These are phyloP conservation scores for Talaromyces liani DNA, from an alignment of 495 filamentous ascomycete genomes.

Conservation along the genomic window DNA sequence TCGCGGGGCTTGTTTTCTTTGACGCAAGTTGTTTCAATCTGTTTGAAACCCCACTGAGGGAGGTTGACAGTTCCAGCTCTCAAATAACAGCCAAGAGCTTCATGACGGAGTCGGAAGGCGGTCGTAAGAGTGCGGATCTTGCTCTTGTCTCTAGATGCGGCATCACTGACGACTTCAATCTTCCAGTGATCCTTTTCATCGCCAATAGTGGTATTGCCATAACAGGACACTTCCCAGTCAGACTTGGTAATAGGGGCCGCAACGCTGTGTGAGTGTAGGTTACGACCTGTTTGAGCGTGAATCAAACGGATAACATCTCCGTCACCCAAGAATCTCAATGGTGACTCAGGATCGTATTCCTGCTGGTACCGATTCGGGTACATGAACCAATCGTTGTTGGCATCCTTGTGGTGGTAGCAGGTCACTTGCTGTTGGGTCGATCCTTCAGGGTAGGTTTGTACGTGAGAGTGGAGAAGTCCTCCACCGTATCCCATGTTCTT, in stretches of 20 bases:
- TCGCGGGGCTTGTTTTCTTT: constrained; percentile 91
- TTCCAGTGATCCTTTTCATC: constrained; percentile 98
- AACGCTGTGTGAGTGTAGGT: constrained; percentile 88
- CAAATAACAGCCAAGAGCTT: constrained; percentile 81
- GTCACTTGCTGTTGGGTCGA: constrained; percentile 94
- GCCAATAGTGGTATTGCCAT: constrained; percentile 93
- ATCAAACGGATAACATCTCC: constrained; percentile 78
- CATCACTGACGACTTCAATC: constrained; percentile 85
- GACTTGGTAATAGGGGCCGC: constrained; percentile 82
- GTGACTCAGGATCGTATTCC: constrained; percentile 62
- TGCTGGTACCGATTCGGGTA: constrained; percentile 70
- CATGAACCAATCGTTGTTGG: constrained; percentile 99
- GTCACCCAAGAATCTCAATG: constrained; percentile 68
- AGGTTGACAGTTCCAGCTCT: constrained; percentile 94
- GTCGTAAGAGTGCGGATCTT: constrained; percentile 90
- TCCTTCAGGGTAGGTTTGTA: constrained; percentile 94
- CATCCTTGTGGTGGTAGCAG: constrained; percentile 98
- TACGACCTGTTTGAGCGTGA: constrained; percentile 91
- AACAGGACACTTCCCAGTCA: constrained; percentile 87
- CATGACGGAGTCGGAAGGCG: constrained; percentile 82
- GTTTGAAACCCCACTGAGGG: constrained; percentile 99
- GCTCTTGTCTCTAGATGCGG: constrained; percentile 74
- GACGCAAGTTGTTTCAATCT: constrained; percentile 92
- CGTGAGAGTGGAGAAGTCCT: constrained; percentile 93
- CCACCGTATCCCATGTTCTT: constrained; percentile 99